Percentiles rank a stretch among this genome's conserved stretches.
These are phyloP conservation scores for Scutellaria baicalensis DNA, from an alignment of 257 asterid genomes.

Conservation along the genomic window DNA sequence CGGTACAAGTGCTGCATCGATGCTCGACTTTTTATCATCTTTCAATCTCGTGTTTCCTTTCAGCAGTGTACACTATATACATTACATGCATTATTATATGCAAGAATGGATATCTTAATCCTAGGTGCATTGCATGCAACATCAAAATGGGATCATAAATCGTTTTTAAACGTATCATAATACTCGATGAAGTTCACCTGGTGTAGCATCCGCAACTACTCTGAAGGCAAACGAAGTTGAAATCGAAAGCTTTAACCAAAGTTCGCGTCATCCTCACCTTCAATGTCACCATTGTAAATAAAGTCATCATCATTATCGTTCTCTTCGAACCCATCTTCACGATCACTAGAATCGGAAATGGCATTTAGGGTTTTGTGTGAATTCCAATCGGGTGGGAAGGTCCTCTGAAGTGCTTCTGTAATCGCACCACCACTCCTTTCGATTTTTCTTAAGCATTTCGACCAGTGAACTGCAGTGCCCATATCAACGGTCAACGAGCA, in stretches of 20 bases:
- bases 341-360: slow-evolving; percentile 28
- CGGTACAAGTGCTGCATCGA: not conserved
- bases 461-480: slow-evolving; percentile 99
- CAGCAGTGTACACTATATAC: not conserved
- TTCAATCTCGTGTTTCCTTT: not conserved
- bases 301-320: slow-evolving; percentile 11
- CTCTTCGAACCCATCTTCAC: slow-evolving; percentile 22
- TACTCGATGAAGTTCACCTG: not conserved
- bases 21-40: too few relatives aligned
- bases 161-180: too few relatives aligned
- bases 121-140: not conserved
- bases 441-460: slow-evolving; percentile 68
- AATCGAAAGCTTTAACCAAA: slow-evolving; percentile 4
- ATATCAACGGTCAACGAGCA: slow-evolving; percentile 61
- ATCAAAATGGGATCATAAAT: not conserved
- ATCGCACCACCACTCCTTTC: slow-evolving; percentile 75
- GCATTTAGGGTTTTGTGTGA: slow-evolving; percentile 51
- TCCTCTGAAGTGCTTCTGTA: slow-evolving; percentile 89
- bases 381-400: slow-evolving; percentile 98
- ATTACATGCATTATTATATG: not conserved
- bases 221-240: not conserved
- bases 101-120: not conserved
- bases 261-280: slow-evolving; percentile 23
- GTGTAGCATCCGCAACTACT: not conserved
- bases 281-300: slow-evolving; percentile 14